phyloP scores from a whole-genome alignment of 768 basidiomycete genomes.

The Tricholoma bakamatsutake region DNA sequence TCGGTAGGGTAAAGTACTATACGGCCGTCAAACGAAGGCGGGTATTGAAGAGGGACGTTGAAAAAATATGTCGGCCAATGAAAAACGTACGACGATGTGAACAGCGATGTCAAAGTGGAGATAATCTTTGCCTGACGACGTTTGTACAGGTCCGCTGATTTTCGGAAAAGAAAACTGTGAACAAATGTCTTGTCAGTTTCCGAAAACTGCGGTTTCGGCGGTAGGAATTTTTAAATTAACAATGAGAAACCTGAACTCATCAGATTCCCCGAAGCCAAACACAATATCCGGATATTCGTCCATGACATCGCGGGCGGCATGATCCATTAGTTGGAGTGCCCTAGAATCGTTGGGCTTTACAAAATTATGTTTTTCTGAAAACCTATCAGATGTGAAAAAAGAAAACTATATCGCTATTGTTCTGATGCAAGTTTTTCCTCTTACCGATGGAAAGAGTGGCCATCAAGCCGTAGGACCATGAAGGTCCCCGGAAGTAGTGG shows the following conservation, averaged over 20 bases:
- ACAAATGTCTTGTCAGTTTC: not conserved
- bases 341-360: conserved; percentile 87
- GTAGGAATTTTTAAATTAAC: not conserved
- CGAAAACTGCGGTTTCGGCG: not conserved
- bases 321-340: conserved; percentile 89
- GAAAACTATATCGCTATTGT: not conserved
- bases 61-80: conserved; percentile 82
- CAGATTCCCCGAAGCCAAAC: conserved; percentile 92
- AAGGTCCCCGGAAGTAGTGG: conserved; percentile 77
- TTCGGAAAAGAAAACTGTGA: conserved; percentile 79
- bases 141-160: conserved; percentile 72
- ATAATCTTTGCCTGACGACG: conserved; percentile 84
- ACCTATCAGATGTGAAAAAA: conserved; percentile 44
- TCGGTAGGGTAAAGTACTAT: conserved; percentile 75
- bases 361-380: conserved; percentile 80
- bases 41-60: conserved; percentile 62
- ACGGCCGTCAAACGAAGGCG: conserved; percentile 91
- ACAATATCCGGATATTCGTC: conserved; percentile 76
- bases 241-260: conserved; percentile 92
- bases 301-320: conserved; percentile 80
- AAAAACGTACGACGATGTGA: conserved; percentile 88
- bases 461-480: conserved; percentile 84
- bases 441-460: conserved; percentile 90
- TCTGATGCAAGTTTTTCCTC: not conserved
- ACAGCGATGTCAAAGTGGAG: conserved; percentile 75